These are phyloP conservation scores for Crucibulum laeve DNA, from an alignment of 768 basidiomycete genomes.

Conservation along the genomic window DNA sequence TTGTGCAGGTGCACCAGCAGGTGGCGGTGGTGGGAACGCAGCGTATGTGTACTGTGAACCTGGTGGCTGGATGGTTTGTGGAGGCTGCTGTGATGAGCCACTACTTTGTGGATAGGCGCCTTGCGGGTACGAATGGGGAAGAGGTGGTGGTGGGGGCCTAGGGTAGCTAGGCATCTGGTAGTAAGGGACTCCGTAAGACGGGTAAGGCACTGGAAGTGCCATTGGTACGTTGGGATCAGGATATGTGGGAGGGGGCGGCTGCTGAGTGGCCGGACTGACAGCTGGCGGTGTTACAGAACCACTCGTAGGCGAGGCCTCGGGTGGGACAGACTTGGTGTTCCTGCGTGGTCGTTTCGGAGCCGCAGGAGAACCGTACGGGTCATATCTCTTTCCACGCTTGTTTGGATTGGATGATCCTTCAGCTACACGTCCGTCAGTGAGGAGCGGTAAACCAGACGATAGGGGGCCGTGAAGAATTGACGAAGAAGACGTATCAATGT, in stretches of 20 bases:
- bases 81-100: conserved; percentile 1
- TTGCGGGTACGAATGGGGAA: conserved; percentile 7
- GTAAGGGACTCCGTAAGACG: conserved; percentile 24
- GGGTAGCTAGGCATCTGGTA: conserved; percentile 16
- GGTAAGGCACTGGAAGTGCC: conserved; percentile 16
- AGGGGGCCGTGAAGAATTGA: conserved; percentile 24
- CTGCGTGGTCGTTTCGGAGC: conserved; percentile 32
- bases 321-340: conserved; percentile 20
- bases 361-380: conserved; percentile 31
- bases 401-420: conserved; percentile 22
- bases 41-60: conserved; percentile 7
- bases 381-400: conserved; percentile 38
- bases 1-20: not conserved
- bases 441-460: conserved; percentile 39
- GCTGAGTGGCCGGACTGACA: conserved; percentile 13
- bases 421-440: conserved; percentile 39
- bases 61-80: conserved; percentile 1
- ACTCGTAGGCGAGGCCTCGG: conserved; percentile 12
- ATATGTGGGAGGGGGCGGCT: conserved; percentile 15
- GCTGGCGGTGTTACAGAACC: conserved; percentile 11
- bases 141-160: conserved; percentile 5
- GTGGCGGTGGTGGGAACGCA: conserved; percentile 7
- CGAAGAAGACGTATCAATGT: conserved; percentile 45
- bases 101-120: conserved; percentile 1
- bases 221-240: conserved; percentile 21